Conservation (phyloP, 768 basidiomycete species). For the Leucocoprinus sp. region DNA sequence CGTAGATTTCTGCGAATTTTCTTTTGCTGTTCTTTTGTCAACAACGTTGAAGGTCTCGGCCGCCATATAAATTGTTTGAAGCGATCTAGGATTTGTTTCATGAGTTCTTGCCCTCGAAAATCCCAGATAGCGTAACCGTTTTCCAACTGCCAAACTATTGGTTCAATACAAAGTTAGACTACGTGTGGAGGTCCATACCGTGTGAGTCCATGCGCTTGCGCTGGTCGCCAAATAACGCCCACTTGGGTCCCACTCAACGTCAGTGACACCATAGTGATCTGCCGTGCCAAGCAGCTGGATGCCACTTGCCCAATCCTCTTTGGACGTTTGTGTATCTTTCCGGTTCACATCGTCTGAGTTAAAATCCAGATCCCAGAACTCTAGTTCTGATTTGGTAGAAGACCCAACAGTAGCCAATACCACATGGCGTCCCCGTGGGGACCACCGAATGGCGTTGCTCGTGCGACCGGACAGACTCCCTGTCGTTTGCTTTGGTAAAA, state of each 20-base stretch:
- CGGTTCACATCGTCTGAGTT: slow-evolving; percentile 48
- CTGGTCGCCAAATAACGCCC: slow-evolving; percentile 90
- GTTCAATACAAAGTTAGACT: neutral
- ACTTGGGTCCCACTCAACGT: slow-evolving; percentile 97
- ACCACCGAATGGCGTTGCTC: slow-evolving; percentile 94
- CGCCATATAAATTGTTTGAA: slow-evolving; percentile 99
- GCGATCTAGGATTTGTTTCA: slow-evolving; percentile 80
- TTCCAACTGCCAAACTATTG: slow-evolving; percentile 57
- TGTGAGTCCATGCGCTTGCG: slow-evolving; percentile 92
- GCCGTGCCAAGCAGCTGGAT: slow-evolving; percentile 80
- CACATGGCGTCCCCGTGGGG: slow-evolving; percentile 91
- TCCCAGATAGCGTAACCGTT: slow-evolving; percentile 97
- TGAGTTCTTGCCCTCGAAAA: slow-evolving; percentile 94
- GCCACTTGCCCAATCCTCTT: slow-evolving; percentile 76
- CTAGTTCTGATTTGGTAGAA: slow-evolving; percentile 90
- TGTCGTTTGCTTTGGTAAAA: slow-evolving; percentile 21
- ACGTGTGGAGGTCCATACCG: slow-evolving; percentile 37
- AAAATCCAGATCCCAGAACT: slow-evolving; percentile 99
- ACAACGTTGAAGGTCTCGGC: slow-evolving; percentile 82
- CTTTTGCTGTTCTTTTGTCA: slow-evolving; percentile 83
- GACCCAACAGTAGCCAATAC: slow-evolving; percentile 95
- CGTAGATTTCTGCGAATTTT: slow-evolving; percentile 81
- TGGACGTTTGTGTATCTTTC: slow-evolving; percentile 42
- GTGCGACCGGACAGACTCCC: slow-evolving; percentile 75
- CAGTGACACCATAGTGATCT: slow-evolving; percentile 96